Base-by-base conservation (phyloP, 495 filamentous ascomycete species). In the Massariosphaeria phaeospora region DNA sequence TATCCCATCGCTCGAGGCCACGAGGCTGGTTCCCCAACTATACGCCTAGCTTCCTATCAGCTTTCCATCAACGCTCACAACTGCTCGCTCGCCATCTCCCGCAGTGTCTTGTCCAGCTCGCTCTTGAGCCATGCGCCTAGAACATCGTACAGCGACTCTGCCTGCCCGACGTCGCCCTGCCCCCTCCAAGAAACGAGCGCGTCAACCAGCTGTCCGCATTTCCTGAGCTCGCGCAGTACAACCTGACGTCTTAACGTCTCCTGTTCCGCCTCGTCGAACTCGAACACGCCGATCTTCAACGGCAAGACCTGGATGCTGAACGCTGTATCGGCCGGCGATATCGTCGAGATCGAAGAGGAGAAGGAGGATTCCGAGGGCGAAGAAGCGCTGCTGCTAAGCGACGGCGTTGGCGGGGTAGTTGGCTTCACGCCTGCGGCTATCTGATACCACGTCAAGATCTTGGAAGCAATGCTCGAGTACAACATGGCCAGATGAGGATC, bases 181-280 rank as follows among this genome's bases (percentile, higher is more conserved):
- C 55, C 27, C 17, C 29, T 2, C 57, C 59, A 57, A 11, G 39
- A 30, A 41, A 53, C 59, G 17, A 62, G 17, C 12, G 52, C 43
- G n/a, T 62, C 59, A 31, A 62, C 48, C 26, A 62, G 18, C 8
- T 20, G 40, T n/a, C 48, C 44, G 35, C 50, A 47, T 39, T 64
- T 64, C 48, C 55, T 41, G 33, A 64, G 40, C 49, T 64, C 62
- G 21, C 52, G 43, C 11, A 64, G 48, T 11, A 64, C 47, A 8
- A 64, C 36, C 23, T 53, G 50, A 18, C 49, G 46, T 30, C 43
- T 52, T 48, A 64, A 26, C n/a, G 47, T 36, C 42, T 61, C 45
- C 44, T 64, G 62, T 34, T 64, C 62, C 11, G 45, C 48, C 33
- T 57, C 57, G 21, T 64, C 62, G 40, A 61, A 54, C 48, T 60